Percentiles rank a stretch among this genome's conserved stretches.
phyloP scores from a whole-genome alignment of 495 filamentous ascomycete genomes.

The Ramalina peruviana region DNA sequence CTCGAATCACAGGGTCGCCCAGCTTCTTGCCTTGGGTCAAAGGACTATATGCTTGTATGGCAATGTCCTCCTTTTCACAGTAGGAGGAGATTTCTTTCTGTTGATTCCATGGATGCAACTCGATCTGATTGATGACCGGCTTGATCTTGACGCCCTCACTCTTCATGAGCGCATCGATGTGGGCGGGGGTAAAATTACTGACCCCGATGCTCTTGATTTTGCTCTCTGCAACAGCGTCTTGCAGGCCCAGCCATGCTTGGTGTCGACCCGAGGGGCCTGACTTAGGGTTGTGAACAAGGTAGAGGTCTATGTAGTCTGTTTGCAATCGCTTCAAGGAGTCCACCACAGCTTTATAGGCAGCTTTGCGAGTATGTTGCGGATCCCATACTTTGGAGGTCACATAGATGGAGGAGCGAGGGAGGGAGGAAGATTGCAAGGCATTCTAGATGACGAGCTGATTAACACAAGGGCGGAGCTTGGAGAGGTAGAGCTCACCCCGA shows the following conservation, averaged over 20 bases:
- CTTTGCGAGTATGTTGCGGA: constrained; percentile 33
- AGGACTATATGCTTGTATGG: constrained; percentile 44
- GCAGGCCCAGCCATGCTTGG: constrained; percentile 47
- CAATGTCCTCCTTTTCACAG: constrained; percentile 34
- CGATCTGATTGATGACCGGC: constrained; percentile 83
- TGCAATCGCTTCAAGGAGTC: constrained; percentile 36
- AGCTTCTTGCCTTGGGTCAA: constrained; percentile 24
- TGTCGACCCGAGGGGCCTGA: constrained; percentile 27
- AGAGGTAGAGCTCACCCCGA: constrained; percentile 22
- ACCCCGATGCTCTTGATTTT: constrained; percentile 53
- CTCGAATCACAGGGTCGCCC: constrained; percentile 16
- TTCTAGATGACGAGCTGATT: neutral
- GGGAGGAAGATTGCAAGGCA: constrained; percentile 6
- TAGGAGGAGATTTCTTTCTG: constrained; percentile 33
- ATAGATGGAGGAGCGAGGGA: constrained; percentile 51
- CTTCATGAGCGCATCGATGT: neutral
- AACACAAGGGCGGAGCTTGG: too few relatives aligned
- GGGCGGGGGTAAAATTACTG: constrained; percentile 37
- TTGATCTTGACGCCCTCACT: constrained; percentile 35
- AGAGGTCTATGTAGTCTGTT: constrained; percentile 49
- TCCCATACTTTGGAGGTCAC: constrained; percentile 60
- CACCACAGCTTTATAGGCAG: constrained; percentile 29
- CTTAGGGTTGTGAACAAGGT: constrained; percentile 48
- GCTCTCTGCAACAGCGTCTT: constrained; percentile 47
- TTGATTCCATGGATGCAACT: constrained; percentile 53